Evolutionary conservation across 441 rosid genomes (phyloP), one percentile per base, ranked within the genome.

Genomic region (Erysimum pusillum): DNA sequence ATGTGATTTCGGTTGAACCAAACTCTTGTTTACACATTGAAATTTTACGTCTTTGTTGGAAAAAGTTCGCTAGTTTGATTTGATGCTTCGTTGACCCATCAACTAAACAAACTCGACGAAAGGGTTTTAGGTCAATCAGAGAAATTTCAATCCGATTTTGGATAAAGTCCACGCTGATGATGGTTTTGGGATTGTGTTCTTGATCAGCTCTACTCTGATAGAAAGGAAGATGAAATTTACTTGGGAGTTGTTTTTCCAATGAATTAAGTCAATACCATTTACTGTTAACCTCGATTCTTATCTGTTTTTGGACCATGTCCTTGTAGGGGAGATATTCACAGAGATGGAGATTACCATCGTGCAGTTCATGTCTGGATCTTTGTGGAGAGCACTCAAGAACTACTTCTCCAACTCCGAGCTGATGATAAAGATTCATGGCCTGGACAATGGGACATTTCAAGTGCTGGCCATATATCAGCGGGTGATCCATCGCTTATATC

Each of bases 391-490:
- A 92, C 96, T 3, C 90, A 85, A 68, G 83, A 94, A 17, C 76
- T 92, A 59, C 94, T 94, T 75, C 91, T 92, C 56, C 97, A 91
- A 76, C 83, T 73, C 63, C 93, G 93, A 1, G 79, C 93, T 66
- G 91, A 92, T 39, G 73, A 84, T 75, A 92, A 92, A 86, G 98
- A 92, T 73, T 95, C 98, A 0, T 91, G 90, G 91, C 87, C 99
- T 7, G 94, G 96, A 14, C 78, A 69, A 34, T 94, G 98, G 98
- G 98, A 92, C 79, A 87, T 91, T 75, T 94, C 99, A 34, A 90
- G 99, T 79, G 97, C 97, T 73, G 97, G 99, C 20, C 96, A 95
- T 77, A 85, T 95, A 2, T 85, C 95, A 76, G 97, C 99, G 11
- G 93, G 93, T 59, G 96, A 87, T 81, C 81, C 98, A 1, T 89